A percentile compares a stretch with the other conserved stretches of the same genome.
phyloP scores from a whole-genome alignment of 441 rosid genomes.

The Adansonia gregorii region DNA sequence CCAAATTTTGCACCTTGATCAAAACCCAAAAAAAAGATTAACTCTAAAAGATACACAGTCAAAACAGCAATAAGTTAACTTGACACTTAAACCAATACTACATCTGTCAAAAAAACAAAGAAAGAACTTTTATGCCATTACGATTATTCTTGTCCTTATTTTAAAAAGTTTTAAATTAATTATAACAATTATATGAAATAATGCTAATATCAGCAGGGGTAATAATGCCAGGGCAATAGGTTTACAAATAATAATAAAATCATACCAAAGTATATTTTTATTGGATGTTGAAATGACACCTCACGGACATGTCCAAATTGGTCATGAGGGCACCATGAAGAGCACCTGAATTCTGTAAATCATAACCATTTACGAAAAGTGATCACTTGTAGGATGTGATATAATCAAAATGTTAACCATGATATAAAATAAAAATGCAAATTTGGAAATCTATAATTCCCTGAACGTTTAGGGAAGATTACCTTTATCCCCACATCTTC shows the following conservation, averaged over 20 bases:
- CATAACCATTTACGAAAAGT: constrained; percentile 20
- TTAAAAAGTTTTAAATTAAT: background rate
- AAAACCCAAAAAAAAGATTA: constrained; percentile 26
- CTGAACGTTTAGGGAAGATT: constrained; percentile 30
- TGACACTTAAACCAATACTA: constrained; percentile 13
- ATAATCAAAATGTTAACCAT: constrained; percentile 4
- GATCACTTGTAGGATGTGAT: constrained; percentile 11
- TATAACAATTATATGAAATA: background rate
- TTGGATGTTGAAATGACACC: constrained; percentile 89
- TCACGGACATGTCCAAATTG: constrained; percentile 78
- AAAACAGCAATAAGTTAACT: background rate
- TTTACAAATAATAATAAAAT: constrained; percentile 13
- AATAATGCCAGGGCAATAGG: background rate
- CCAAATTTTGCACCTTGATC: constrained; percentile 86
- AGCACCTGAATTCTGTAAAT: constrained; percentile 75
- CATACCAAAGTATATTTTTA: constrained; percentile 90
- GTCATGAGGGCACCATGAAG: constrained; percentile 73
- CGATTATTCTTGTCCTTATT: background rate
- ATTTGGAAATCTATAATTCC: constrained; percentile 26
- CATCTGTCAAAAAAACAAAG: constrained; percentile 13
- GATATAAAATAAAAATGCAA: constrained; percentile 16
- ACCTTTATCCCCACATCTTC: constrained; percentile 94
- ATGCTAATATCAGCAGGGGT: background rate
- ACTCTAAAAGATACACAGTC: constrained; percentile 27
- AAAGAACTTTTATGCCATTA: background rate